Evolutionary conservation across 2,329 filamentous ascomycete species (phyloP).

Genomic region (Thyridium curvatum): DNA sequence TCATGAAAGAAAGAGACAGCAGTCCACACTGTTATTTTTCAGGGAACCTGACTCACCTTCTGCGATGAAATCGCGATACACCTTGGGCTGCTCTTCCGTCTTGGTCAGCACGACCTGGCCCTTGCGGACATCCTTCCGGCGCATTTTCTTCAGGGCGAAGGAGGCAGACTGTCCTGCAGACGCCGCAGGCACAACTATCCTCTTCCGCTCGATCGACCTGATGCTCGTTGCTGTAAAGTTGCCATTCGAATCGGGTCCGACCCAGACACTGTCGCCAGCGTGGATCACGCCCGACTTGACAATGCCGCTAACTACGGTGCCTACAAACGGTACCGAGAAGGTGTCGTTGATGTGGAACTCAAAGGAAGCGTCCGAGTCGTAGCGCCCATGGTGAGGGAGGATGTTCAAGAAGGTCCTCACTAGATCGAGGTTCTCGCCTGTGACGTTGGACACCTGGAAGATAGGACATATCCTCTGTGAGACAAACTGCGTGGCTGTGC

Average conservation of each 20-base stretch:
- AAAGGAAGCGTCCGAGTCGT: constrained; percentile 80
- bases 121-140: constrained; percentile 89
- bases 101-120: constrained; percentile 96
- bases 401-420: constrained; percentile 94
- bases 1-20: constrained; percentile 3
- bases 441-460: constrained; percentile 98
- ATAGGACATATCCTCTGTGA: constrained; percentile 93
- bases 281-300: constrained; percentile 85
- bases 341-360: constrained; percentile 97
- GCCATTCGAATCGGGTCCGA: constrained; percentile 86
- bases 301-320: constrained; percentile 92
- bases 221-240: constrained; percentile 84
- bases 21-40: not conserved
- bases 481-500: constrained; percentile 93
- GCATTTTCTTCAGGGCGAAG: constrained; percentile 81
- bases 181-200: constrained; percentile 80
- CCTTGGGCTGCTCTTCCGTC: constrained; percentile 66
- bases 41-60: constrained; percentile 47
- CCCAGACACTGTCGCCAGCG: constrained; percentile 79
- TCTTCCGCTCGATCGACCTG: constrained; percentile 89
- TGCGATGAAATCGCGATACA: constrained; percentile 70
- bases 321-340: constrained; percentile 95
- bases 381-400: constrained; percentile 87
- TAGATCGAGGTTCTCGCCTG: constrained; percentile 81
- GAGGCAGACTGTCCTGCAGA: constrained; percentile 89